Base-by-base conservation (phyloP, 2,329 filamentous ascomycete species). In the Diaporthe ilicicola region DNA sequence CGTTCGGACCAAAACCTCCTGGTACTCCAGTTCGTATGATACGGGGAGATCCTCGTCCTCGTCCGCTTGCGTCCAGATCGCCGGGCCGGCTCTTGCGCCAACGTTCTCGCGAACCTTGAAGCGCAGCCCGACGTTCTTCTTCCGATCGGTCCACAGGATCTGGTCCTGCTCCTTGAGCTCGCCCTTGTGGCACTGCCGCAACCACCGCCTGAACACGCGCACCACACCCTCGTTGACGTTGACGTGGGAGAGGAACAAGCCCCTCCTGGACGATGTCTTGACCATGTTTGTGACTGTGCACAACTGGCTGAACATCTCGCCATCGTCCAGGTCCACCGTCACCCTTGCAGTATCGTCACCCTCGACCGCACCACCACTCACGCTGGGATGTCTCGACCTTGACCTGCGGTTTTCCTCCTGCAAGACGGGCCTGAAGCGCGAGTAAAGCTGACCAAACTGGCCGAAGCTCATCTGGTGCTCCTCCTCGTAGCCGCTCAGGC, bases 221-320 rank as follows among this genome's bases (percentile, higher is more conserved):
- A 94, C 83, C 6, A 94, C 87, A 1, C 91, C 85, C 69, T 94
- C 90, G 67, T 89, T 87, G 48, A 95, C 83, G 51, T 89, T 90
- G 65, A 91, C 86, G 72, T 90, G 89, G 76, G 87, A 90, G 67
- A 89, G 82, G 74, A 94, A 91, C 0, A 93, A 78, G 4, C 89
- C 90, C 27, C 84, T 85, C 34, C 84, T 85, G 1, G 89, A 87
- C 1, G 90, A 89, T 37, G 90, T 83, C 77, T 91, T 91, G 72
- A 94, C 90, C 46, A 97, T 80, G 76, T 91, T 93, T 9, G 88
- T 88, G 29, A 89, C 84, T 6, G 89, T 87, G 77, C 91, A 92
- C 13, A 96, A 85, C 80, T 96, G 93, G 1, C 91, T 90, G 78
- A 95, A 95, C 22, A 90, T 82, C 80, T 94, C 93, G 73, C 89